These are phyloP conservation scores for Macaranga tanarius DNA, from an alignment of 441 rosid species.

Conservation along the genomic window DNA sequence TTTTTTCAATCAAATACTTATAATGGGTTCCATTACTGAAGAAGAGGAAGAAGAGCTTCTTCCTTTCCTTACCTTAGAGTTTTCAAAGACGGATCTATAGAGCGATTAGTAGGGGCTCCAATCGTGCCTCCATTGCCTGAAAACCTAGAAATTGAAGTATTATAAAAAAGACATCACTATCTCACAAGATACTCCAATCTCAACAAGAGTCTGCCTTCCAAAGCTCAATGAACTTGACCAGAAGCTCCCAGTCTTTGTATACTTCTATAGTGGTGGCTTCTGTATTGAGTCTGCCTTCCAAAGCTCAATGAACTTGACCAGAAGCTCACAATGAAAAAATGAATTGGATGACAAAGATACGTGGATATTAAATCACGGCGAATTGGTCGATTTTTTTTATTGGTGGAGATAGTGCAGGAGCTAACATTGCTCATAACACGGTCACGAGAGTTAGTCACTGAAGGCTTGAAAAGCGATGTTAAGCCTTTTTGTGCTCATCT, in stretches of 20 bases:
- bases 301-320: too few relatives aligned
- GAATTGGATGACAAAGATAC: not conserved
- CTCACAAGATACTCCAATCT: constrained; percentile 31
- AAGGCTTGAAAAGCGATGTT: constrained; percentile 17
- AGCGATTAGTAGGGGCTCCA: constrained; percentile 29
- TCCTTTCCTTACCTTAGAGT: constrained; percentile 23
- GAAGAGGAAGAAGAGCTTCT: constrained; percentile 34
- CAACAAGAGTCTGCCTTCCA: constrained; percentile 43
- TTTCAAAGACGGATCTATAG: constrained; percentile 39
- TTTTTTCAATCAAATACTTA: not conserved
- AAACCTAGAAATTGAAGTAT: constrained; percentile 40
- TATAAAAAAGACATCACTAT: constrained; percentile 43
- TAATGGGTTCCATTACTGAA: constrained; percentile 22
- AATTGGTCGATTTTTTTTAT: constrained; percentile 4
- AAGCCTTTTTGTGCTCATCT: constrained; percentile 26
- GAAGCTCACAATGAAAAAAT: constrained; percentile 16
- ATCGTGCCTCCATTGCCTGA: constrained; percentile 31
- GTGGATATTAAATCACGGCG: constrained; percentile 17
- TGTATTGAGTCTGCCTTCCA: constrained; percentile 46
- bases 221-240: constrained; percentile 15
- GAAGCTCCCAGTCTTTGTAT: constrained; percentile 43
- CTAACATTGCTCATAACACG: constrained; percentile 30
- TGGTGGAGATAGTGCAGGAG: constrained; percentile 36
- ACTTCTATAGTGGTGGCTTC: constrained; percentile 47
- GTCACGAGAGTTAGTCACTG: constrained; percentile 30